Evolutionary conservation across 192 early-diverging fungal species (phyloP).

Genomic region (Dimargaris xerosporica): DNA sequence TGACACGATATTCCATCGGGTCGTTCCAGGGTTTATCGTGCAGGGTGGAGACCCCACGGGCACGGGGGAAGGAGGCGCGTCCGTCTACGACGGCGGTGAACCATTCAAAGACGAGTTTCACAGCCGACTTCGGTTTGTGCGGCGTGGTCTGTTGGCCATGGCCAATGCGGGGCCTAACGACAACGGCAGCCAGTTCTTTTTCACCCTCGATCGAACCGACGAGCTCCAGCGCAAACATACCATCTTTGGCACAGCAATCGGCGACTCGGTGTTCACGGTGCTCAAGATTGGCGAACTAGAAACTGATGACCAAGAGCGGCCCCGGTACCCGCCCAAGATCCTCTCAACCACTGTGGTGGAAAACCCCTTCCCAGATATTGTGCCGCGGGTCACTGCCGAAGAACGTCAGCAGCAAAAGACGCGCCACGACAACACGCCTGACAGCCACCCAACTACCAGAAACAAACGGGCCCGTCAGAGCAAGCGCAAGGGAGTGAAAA

Average conservation of each 20-base stretch:
- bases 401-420: constrained; percentile 18
- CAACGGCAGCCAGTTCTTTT: constrained; percentile 89
- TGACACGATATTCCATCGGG: constrained; percentile 75
- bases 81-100: constrained; percentile 61
- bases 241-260: constrained; percentile 81
- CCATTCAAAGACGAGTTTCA: constrained; percentile 89
- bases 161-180: constrained; percentile 69
- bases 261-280: constrained; percentile 81
- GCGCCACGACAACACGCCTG: constrained; percentile 24
- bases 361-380: constrained; percentile 89
- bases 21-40: constrained; percentile 80
- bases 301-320: constrained; percentile 63
- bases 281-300: constrained; percentile 75
- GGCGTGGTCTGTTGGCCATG: constrained; percentile 78
- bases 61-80: constrained; percentile 73
- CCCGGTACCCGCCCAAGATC: constrained; percentile 57
- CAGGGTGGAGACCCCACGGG: constrained; percentile 94
- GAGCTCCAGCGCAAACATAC: constrained; percentile 84
- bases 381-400: constrained; percentile 38
- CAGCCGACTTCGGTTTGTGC: constrained; percentile 72
- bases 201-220: constrained; percentile 69
- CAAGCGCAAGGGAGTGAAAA: constrained; percentile 24
- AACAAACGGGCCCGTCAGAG: constrained; percentile 16
- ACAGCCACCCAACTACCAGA: too few species aligned
- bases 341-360: constrained; percentile 44